These are phyloP conservation scores for Microsporum ferrugineum DNA, from an alignment of 2,329 filamentous ascomycete species.

Conservation along the genomic window DNA sequence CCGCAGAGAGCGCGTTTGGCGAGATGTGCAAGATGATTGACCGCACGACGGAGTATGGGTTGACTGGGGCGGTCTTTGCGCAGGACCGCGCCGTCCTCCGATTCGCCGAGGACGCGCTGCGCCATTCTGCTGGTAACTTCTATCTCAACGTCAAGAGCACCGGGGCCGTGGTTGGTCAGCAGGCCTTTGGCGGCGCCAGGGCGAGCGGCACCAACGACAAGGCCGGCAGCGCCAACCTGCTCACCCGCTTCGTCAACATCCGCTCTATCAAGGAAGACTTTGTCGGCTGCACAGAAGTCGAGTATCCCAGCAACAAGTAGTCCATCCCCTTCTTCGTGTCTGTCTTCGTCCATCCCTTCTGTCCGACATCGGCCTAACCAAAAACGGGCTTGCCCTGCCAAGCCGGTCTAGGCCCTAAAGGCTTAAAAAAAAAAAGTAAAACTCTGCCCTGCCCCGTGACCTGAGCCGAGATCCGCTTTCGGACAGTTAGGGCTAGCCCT, in stretches of 20 bases:
- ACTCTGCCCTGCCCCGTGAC: constrained; percentile 2
- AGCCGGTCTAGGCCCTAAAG: not conserved
- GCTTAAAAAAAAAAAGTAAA: not conserved
- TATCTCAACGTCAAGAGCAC: constrained; percentile 45
- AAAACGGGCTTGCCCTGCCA: not conserved
- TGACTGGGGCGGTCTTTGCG: constrained; percentile 37
- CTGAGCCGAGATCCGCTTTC: not conserved
- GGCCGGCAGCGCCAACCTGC: constrained; percentile 53
- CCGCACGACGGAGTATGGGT: constrained; percentile 30
- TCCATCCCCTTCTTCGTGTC: not conserved
- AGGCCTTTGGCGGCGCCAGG: constrained; percentile 58
- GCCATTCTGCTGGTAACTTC: constrained; percentile 32
- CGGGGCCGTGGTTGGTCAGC: constrained; percentile 60
- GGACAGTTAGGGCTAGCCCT: not conserved
- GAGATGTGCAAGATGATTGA: constrained; percentile 44
- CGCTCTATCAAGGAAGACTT: constrained; percentile 69
- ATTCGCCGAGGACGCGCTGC: constrained; percentile 28
- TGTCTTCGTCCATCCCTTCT: not conserved
- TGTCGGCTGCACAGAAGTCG: constrained; percentile 47
- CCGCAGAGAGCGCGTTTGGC: constrained; percentile 48
- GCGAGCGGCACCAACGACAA: constrained; percentile 64
- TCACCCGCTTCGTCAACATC: constrained; percentile 55
- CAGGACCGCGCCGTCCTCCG: constrained; percentile 27
- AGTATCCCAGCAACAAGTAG: constrained; percentile 59
- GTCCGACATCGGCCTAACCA: not conserved